phyloP scores from a whole-genome alignment of 78 protist genomes.

The Andalucia godoyi region DNA sequence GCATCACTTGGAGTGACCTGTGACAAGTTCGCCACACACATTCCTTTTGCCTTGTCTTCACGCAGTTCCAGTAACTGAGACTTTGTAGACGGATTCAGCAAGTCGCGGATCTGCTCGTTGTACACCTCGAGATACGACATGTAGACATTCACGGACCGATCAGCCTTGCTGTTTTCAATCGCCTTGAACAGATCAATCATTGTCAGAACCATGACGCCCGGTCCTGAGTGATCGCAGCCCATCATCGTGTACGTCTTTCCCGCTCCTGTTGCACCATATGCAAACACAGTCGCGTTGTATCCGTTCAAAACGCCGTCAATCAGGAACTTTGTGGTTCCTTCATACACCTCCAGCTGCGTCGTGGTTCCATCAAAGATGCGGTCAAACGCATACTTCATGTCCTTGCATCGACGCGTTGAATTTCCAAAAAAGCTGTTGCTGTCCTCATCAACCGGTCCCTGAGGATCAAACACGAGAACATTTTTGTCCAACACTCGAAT shows the following conservation, averaged over 20 bases:
- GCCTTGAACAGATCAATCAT: slow-evolving; percentile 60
- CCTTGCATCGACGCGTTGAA: background rate
- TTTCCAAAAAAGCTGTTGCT: background rate
- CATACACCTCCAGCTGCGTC: slow-evolving; percentile 18
- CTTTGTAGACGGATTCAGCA: slow-evolving; percentile 24
- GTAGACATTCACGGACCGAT: background rate
- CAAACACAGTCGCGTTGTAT: slow-evolving; percentile 46
- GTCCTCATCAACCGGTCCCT: background rate
- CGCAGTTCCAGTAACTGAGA: slow-evolving; percentile 37
- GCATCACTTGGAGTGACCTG: background rate
- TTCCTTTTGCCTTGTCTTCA: slow-evolving; percentile 37
- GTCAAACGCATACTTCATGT: slow-evolving; percentile 21
- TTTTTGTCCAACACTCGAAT: background rate
- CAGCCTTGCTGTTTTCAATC: slow-evolving; percentile 11
- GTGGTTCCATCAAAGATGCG: background rate
- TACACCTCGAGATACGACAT: slow-evolving; percentile 77
- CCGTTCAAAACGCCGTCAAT: slow-evolving; percentile 24
- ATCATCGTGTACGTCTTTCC: slow-evolving; percentile 72
- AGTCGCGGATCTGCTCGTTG: slow-evolving; percentile 75
- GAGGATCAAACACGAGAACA: slow-evolving; percentile 5
- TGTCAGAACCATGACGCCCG: slow-evolving; percentile 81
- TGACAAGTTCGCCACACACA: slow-evolving; percentile 2
- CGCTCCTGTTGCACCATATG: slow-evolving; percentile 56
- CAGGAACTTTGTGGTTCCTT: slow-evolving; percentile 7
- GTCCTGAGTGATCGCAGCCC: slow-evolving; percentile 28